Percentiles rank a stretch among this genome's conserved stretches.
phyloP scores from a whole-genome alignment of 1,139 yeast species.

The Hemisphaericaspora lyxosophila region DNA sequence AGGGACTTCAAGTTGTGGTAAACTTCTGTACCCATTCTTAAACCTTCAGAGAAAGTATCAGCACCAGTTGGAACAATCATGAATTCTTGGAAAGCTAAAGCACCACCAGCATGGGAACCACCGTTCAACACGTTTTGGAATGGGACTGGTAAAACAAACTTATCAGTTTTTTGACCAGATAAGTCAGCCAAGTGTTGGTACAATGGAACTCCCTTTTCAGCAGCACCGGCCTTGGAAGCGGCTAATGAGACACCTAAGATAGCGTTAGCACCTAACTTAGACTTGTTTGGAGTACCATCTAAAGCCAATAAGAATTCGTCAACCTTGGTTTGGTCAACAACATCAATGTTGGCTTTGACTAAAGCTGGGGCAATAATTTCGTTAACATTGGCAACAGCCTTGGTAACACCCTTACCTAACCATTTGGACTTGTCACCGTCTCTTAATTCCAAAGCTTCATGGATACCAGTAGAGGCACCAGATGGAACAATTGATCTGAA shows the following conservation, averaged over 20 bases:
- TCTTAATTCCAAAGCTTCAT: conserved; percentile 94
- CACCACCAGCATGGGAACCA: conserved; percentile 99
- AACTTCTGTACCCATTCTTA: conserved; percentile 94
- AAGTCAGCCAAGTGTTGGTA: conserved; percentile 81
- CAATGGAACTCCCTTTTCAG: conserved; percentile 81
- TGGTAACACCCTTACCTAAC: conserved; percentile 93
- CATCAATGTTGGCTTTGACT: conserved; percentile 68
- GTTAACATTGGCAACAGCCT: conserved; percentile 92
- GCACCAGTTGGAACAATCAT: conserved; percentile 96
- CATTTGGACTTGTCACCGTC: conserved; percentile 92
- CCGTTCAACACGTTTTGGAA: conserved; percentile 98
- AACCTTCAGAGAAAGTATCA: conserved; percentile 83
- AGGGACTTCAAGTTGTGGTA: conserved; percentile 91
- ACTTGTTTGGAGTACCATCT: conserved; percentile 93
- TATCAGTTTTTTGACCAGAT: conserved; percentile 55
- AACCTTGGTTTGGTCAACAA: conserved; percentile 73
- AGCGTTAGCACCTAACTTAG: conserved; percentile 95
- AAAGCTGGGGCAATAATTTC: conserved; percentile 87
- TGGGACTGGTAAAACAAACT: conserved; percentile 90
- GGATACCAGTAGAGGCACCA: conserved; percentile 95
- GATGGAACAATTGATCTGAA: conserved; percentile 96
- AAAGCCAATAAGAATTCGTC: conserved; percentile 75
- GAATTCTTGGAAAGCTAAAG: conserved; percentile 96
- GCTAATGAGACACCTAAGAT: conserved; percentile 93
- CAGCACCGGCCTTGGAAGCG: conserved; percentile 93